Base-by-base conservation (phyloP, 2,329 filamentous ascomycete genomes). In the Thelonectria olida region DNA sequence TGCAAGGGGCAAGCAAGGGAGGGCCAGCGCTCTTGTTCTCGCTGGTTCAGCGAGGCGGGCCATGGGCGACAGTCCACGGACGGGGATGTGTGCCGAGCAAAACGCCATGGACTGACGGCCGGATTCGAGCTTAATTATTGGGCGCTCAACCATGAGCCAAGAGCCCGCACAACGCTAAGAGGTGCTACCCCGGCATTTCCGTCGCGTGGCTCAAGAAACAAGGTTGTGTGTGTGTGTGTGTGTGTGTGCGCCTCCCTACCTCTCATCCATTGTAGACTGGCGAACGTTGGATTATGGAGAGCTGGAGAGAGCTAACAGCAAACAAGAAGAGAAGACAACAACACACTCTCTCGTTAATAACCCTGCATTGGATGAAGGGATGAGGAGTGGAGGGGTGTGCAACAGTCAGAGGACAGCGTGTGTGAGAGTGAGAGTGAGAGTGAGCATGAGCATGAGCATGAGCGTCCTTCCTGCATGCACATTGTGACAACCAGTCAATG, bases 41-140 rank as follows among this genome's bases (percentile, higher is more conserved):
- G 42, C 57, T 48, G 44, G 36, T 50, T 55, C 45, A 50, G 57
- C 60, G 58, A 51, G 59, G 64, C 63, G 56, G 54, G 38, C 51
- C 25, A 52, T 54, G 27, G 38, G 7, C 38, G 39, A 45, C n/a
- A 10, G 20, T 23, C 41, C 44, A 44, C 36, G 54, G 67, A 67
- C 65, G 68, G 68, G 69, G 69, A 67, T 52, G 69, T 71, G 69
- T 66, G 52, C 48, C 50, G 62, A 70, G 66, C 58, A 66, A 70
- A 63, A 63, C 60, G 67, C 67, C 58, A 70, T 72, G 63, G 62
- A 72, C 69, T 70, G 66, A 72, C 63, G 64, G 57, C 65, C 62
- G 63, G 69, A 66, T 68, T 72, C 36, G 69, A 72, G 69, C 69
- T 72, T 72, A 72, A 72, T 72, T 72, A 68, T 69, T 70, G 69